Evolutionary conservation across 2,329 filamentous ascomycete genomes (phyloP).

Genomic region (Plenodomus biglobosus): DNA sequence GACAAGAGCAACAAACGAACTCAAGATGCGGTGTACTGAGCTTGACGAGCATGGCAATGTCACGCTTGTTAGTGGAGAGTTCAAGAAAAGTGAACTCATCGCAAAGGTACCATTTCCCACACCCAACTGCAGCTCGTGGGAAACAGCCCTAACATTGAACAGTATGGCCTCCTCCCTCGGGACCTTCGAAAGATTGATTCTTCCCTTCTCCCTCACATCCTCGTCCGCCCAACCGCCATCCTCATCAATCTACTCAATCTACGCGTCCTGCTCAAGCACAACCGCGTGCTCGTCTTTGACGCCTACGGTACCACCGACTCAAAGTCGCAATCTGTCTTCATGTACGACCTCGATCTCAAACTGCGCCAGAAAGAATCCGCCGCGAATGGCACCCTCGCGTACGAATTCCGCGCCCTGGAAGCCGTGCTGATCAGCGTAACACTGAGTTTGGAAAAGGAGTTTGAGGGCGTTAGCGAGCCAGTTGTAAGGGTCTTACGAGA

Average conservation of each 20-base stretch:
- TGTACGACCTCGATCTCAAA: conserved; percentile 95
- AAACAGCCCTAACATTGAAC: conserved; percentile 12
- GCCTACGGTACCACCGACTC: conserved; percentile 93
- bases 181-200: conserved; percentile 98
- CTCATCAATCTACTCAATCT: conserved; percentile 95
- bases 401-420: conserved; percentile 95
- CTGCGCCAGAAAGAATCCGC: conserved; percentile 74
- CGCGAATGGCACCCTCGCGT: conserved; percentile 64
- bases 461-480: conserved; percentile 88
- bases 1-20: conserved; percentile 79
- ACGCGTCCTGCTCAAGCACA: conserved; percentile 90
- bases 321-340: conserved; percentile 94
- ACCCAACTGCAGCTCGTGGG: not conserved
- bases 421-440: conserved; percentile 94
- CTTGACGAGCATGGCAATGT: conserved; percentile 91
- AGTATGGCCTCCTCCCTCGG: conserved; percentile 90
- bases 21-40: conserved; percentile 88
- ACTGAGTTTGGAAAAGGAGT: conserved; percentile 87
- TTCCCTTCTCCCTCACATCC: conserved; percentile 90
- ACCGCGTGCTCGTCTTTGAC: conserved; percentile 93
- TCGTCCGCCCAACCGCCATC: conserved; percentile 89
- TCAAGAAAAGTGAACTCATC: conserved; percentile 96
- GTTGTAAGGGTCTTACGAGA: conserved; percentile 86
- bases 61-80: conserved; percentile 90
- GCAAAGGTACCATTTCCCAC: conserved; percentile 65